Evolutionary conservation across 371 early-diverging fungal genomes (phyloP).

Genomic region (Rhizomucor miehei): DNA sequence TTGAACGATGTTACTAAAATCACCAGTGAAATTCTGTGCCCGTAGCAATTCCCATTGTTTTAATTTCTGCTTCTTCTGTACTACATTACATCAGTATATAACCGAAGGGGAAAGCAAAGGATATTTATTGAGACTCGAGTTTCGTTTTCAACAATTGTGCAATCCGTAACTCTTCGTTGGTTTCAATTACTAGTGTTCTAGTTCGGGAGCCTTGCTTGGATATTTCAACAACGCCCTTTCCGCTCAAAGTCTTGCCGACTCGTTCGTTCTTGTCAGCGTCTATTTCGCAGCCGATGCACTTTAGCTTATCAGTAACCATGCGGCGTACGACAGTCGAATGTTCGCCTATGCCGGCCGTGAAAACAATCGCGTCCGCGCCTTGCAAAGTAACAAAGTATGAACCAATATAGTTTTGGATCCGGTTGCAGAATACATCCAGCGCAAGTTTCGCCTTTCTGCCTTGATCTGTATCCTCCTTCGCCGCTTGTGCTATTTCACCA

Average conservation of each 20-base stretch:
- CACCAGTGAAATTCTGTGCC: too few relatives aligned
- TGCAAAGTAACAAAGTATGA: constrained; percentile 24
- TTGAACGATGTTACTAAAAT: too few relatives aligned
- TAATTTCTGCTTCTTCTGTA: too few relatives aligned
- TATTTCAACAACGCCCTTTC: constrained; percentile 17
- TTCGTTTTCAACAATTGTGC: constrained; percentile 14
- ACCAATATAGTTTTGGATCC: constrained; percentile 38
- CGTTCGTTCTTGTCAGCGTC: constrained; percentile 21
- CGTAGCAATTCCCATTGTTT: too few relatives aligned
- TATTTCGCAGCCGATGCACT: too few relatives aligned
- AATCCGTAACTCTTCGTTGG: constrained; percentile 43
- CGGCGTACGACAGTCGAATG: too few relatives aligned
- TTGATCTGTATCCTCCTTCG: constrained; percentile 2
- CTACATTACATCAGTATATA: too few relatives aligned
- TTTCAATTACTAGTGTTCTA: constrained; percentile 28
- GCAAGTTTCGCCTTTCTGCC: constrained; percentile 23
- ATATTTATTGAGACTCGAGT: too few relatives aligned
- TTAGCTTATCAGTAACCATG: too few relatives aligned
- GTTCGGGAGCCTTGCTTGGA: constrained; percentile 4
- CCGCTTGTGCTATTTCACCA: constrained; percentile 19
- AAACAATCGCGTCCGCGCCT: constrained; percentile 31
- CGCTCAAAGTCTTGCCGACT: constrained; percentile 5
- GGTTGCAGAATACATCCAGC: constrained; percentile 32
- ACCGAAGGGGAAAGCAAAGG: too few relatives aligned
- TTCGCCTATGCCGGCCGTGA: constrained; percentile 47